These are phyloP conservation scores for Hygrocybe coccinea DNA, from an alignment of 768 basidiomycete species.

Conservation along the genomic window DNA sequence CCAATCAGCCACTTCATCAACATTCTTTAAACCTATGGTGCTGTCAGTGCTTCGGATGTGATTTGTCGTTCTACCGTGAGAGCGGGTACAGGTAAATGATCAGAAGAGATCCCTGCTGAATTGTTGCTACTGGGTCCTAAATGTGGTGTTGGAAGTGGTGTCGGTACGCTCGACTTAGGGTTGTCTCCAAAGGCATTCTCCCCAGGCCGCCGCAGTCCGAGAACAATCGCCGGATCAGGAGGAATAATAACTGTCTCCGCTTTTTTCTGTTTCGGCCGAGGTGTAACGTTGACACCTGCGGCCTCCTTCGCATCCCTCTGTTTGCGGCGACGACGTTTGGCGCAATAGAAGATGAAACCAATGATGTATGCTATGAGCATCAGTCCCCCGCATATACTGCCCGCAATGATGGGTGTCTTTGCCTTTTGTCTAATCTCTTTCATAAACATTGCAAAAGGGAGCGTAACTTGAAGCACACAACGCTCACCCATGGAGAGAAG, in stretches of 20 bases:
- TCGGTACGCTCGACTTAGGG: too few species aligned
- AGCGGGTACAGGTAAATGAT: background rate
- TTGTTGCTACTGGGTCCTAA: background rate
- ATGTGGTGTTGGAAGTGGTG: background rate
- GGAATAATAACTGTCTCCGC: slow-evolving; percentile 50
- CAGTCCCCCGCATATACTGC: slow-evolving; percentile 50
- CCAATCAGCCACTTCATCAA: too few species aligned
- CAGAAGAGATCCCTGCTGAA: too few species aligned
- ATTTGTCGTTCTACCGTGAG: background rate
- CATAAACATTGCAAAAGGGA: background rate
- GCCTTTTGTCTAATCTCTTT: slow-evolving; percentile 41
- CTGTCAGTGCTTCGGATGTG: background rate
- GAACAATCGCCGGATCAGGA: slow-evolving; percentile 63
- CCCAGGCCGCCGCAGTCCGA: slow-evolving; percentile 44
- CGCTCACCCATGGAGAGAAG: slow-evolving; percentile 37
- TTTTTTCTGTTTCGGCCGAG: slow-evolving; percentile 4
- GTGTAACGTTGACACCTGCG: slow-evolving; percentile 31
- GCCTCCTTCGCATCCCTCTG: slow-evolving; percentile 40
- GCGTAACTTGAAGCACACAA: background rate
- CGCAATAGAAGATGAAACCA: slow-evolving; percentile 54
- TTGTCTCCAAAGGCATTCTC: slow-evolving; percentile 19
- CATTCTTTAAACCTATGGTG: background rate
- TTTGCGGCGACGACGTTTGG: slow-evolving; percentile 48
- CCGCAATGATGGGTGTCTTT: slow-evolving; percentile 58
- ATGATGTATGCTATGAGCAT: slow-evolving; percentile 51